Evolutionary conservation across 2,329 filamentous ascomycete genomes (phyloP).

Genomic region (Scorias spongiosa): DNA sequence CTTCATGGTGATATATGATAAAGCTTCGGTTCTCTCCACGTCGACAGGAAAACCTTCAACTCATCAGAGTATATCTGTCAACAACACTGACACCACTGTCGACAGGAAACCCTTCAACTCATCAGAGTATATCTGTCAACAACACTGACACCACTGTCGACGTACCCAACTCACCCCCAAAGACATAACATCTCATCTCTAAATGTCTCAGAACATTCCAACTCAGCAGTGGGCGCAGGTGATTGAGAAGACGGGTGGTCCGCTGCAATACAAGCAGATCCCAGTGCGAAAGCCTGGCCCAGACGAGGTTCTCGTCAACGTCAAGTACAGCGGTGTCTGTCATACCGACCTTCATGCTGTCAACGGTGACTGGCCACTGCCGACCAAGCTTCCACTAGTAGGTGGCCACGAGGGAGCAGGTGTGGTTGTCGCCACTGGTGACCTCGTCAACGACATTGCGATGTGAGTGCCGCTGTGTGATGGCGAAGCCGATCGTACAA

Average conservation of each 20-base stretch:
- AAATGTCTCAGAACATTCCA: slow-evolving; percentile 47
- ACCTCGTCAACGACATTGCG: slow-evolving; percentile 61
- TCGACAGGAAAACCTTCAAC: too few relatives aligned
- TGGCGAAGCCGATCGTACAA: too few relatives aligned
- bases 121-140: too few relatives aligned
- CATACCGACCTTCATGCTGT: slow-evolving; percentile 73
- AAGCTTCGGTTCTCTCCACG: too few relatives aligned
- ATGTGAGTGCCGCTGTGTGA: slow-evolving; percentile 25
- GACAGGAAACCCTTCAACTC: too few relatives aligned
- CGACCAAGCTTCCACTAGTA: slow-evolving; percentile 69
- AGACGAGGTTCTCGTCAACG: slow-evolving; percentile 82
- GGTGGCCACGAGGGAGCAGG: slow-evolving; percentile 71
- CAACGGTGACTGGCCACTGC: slow-evolving; percentile 78
- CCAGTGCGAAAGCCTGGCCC: slow-evolving; percentile 66
- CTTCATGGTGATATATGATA: too few relatives aligned
- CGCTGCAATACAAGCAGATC: slow-evolving; percentile 56
- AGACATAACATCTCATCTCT: slow-evolving; percentile 4
- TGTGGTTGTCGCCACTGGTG: slow-evolving; percentile 64
- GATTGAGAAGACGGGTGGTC: slow-evolving; percentile 60
- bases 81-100: too few relatives aligned
- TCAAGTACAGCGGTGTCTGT: slow-evolving; percentile 83
- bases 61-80: too few relatives aligned
- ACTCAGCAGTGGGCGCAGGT: slow-evolving; percentile 85
- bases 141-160: too few relatives aligned
- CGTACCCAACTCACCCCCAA: background rate